Conservation (phyloP, 2,329 filamentous ascomycete species). For the Talaromyces pinophilus region DNA sequence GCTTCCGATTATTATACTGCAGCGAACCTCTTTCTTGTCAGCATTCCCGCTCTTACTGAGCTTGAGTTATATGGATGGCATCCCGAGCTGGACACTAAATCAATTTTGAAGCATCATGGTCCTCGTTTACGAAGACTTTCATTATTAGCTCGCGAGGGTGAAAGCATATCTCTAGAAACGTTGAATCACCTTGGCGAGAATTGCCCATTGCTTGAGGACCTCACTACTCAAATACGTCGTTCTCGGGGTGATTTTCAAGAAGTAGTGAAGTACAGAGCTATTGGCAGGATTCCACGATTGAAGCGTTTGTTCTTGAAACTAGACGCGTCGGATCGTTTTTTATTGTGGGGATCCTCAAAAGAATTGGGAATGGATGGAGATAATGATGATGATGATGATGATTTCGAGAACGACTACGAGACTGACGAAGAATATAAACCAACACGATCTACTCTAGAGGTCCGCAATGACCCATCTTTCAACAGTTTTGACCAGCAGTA, state of each 20-base stretch:
- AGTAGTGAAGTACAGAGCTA: background rate
- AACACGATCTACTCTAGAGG: background rate
- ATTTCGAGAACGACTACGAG: background rate
- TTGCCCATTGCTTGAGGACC: constrained; percentile 1
- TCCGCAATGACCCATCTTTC: background rate
- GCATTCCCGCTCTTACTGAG: background rate
- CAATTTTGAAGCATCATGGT: background rate
- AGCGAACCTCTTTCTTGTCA: background rate
- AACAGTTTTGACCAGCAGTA: background rate
- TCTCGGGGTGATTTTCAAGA: constrained; percentile 1
- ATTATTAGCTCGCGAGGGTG: background rate
- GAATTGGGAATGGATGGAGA: background rate
- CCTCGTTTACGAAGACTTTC: background rate
- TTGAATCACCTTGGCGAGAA: background rate
- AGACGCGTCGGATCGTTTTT: background rate
- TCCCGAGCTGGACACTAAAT: background rate
- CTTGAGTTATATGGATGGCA: constrained; percentile 2
- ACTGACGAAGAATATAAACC: background rate
- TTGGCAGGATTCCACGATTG: background rate
- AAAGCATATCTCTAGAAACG: background rate
- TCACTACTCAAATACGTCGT: background rate
- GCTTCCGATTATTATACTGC: background rate
- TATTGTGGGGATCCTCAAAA: background rate
- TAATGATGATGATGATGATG: background rate
- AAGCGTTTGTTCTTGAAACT: constrained; percentile 1